phyloP scores from a whole-genome alignment of 2,329 filamentous ascomycete genomes.

The Colletotrichum musicola region DNA sequence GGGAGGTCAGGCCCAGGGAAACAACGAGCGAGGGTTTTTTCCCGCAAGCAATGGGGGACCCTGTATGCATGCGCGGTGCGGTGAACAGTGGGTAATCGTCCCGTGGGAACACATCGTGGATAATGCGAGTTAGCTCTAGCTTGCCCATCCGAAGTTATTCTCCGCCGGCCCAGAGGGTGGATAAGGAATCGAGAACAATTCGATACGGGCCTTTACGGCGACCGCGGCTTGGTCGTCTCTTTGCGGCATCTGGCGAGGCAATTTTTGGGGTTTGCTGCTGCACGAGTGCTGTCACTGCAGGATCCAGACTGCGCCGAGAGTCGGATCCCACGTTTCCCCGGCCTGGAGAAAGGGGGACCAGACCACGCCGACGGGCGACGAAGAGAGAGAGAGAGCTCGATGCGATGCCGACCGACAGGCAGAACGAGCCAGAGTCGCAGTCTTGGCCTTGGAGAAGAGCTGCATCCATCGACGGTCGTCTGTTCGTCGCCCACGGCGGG shows the following conservation, averaged over 20 bases:
- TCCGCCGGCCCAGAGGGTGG: conserved; percentile 19
- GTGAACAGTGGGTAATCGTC: conserved; percentile 35
- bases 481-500: conserved; percentile 21
- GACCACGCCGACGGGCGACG: not conserved
- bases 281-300: not conserved
- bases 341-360: conserved; percentile 12
- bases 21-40: conserved; percentile 18
- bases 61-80: conserved; percentile 36
- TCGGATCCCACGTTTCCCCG: conserved; percentile 20
- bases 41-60: conserved; percentile 32
- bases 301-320: conserved; percentile 20
- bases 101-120: conserved; percentile 26
- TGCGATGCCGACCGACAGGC: conserved; percentile 6
- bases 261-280: conserved; percentile 15
- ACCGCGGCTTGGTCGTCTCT: not conserved
- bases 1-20: not conserved
- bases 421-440: conserved; percentile 16
- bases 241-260: not conserved
- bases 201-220: conserved; percentile 7
- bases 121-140: conserved; percentile 18
- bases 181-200: conserved; percentile 24
- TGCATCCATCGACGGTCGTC: conserved; percentile 1
- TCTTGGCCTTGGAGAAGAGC: conserved; percentile 27
- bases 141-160: conserved; percentile 12
- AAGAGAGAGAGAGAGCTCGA: not conserved